Evolutionary conservation across 2,329 filamentous ascomycete species (phyloP), one percentile per base, ranked within the genome.

Genomic region (Ilyonectria robusta): DNA sequence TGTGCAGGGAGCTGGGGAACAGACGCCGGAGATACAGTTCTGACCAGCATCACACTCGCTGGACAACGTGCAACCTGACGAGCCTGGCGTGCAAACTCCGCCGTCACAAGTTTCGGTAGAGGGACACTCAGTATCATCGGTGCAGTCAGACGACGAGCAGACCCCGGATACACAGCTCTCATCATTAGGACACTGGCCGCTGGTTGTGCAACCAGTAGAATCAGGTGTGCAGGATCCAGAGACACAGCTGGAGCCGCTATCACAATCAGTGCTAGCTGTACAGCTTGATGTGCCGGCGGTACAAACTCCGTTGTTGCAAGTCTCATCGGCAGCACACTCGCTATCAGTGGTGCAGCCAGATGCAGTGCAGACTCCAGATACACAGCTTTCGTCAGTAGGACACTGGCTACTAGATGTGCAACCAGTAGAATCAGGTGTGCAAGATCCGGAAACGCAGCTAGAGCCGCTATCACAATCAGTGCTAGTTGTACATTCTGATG

Each of bases 271-370:
- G n/a, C 33, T 29, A n/a, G 17, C 29, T 2, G 40, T 17, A 19
- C 59, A 62, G 37, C 9, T 50, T 4, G 59, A 44, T 42, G 40
- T 40, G 51, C 8, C 10, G 6, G 40, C 42, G 5, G 59, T 62
- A 31, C 59, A 62, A 2, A 42, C 17, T 35, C 59, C 59, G 17
- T 42, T 56, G 1, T 51, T 56, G 33, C 59, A 62, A 17, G 59
- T 56, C 40, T 56, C 5, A 8, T 13, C 48, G 11, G 37, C 10
- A 19, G 17, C 5, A 21, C 59, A 62, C 31, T 62, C 40, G n/a
- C 44, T 9, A 15, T 44, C 48, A 19, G 51, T 35, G 9, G 51
- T 35, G 26, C 59, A 62, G 10, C 33, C 21, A 8, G 31, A 10
- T 3, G 31, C 4, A 8, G 31, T 4, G 8, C 59, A 61, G 3